phyloP scores from a whole-genome alignment of 2,329 filamentous ascomycete genomes.

The Cercospora beticola region DNA sequence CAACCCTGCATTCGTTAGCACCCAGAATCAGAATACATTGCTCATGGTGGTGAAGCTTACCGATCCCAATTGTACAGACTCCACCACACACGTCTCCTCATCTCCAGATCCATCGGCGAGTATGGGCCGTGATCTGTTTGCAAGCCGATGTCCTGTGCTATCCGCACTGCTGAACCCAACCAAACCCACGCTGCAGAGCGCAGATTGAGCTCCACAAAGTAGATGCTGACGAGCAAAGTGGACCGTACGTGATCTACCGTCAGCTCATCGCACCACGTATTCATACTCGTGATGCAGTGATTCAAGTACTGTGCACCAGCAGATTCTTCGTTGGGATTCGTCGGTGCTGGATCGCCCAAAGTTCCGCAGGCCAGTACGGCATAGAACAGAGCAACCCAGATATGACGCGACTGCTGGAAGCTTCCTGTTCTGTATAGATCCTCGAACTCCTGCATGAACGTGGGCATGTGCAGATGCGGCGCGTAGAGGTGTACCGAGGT shows the following conservation, averaged over 20 bases:
- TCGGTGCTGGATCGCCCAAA: slow-evolving; percentile 63
- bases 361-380: slow-evolving; percentile 79
- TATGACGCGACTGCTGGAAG: slow-evolving; percentile 60
- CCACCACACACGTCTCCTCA: slow-evolving; percentile 91
- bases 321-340: slow-evolving; percentile 53
- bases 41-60: slow-evolving; percentile 44
- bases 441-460: slow-evolving; percentile 74
- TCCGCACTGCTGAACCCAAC: slow-evolving; percentile 75
- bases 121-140: slow-evolving; percentile 73
- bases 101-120: slow-evolving; percentile 76
- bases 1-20: slow-evolving; percentile 50
- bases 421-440: slow-evolving; percentile 68
- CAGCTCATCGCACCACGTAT: slow-evolving; percentile 79
- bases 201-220: slow-evolving; percentile 80
- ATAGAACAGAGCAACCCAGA: slow-evolving; percentile 80
- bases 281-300: slow-evolving; percentile 65
- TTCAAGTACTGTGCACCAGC: slow-evolving; percentile 69
- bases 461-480: slow-evolving; percentile 85
- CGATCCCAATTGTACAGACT: slow-evolving; percentile 87
- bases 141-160: slow-evolving; percentile 80
- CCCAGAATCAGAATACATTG: not conserved
- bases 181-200: slow-evolving; percentile 84
- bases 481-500: slow-evolving; percentile 74
- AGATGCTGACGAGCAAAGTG: slow-evolving; percentile 72
- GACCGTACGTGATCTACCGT: slow-evolving; percentile 73